A percentile compares a stretch with the other conserved stretches of the same genome.
Conservation (phyloP, 2,329 filamentous ascomycete species). For the Ceratocystiopsis minuta region DNA sequence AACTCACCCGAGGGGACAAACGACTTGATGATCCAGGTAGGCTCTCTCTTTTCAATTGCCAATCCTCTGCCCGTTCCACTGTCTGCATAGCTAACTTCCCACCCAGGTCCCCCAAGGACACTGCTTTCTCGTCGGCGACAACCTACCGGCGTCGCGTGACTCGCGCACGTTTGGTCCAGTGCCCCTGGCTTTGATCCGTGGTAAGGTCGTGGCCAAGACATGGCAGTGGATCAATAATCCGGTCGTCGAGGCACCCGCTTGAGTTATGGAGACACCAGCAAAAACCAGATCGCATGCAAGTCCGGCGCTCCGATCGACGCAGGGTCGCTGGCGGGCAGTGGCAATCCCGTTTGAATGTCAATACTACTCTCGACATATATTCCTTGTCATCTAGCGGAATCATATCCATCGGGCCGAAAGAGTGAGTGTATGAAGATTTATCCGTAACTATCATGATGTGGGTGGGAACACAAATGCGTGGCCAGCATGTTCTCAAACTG, state of each 20-base stretch:
- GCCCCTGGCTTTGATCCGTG: slow-evolving; percentile 65
- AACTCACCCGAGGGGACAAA: slow-evolving; percentile 36
- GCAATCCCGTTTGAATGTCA: no score
- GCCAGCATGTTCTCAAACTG: no score
- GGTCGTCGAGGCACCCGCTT: slow-evolving; percentile 6
- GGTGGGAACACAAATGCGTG: no score
- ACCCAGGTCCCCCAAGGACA: slow-evolving; percentile 71
- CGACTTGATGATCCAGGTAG: slow-evolving; percentile 47
- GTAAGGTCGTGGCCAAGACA: slow-evolving; percentile 54
- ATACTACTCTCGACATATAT: no score
- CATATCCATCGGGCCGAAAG: no score
- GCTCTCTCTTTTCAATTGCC: slow-evolving; percentile 1
- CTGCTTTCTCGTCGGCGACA: slow-evolving; percentile 83
- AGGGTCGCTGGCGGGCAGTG: no score
- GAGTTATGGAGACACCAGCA: background rate
- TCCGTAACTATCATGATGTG: no score
- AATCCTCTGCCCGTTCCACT: background rate
- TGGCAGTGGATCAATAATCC: slow-evolving; percentile 30
- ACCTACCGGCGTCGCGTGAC: slow-evolving; percentile 66
- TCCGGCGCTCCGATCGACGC: no score
- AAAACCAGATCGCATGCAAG: no score
- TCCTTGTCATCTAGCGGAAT: no score
- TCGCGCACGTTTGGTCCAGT: slow-evolving; percentile 75
- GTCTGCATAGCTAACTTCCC: background rate
- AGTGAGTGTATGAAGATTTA: no score